phyloP scores from a whole-genome alignment of 306 rosid species.

The Cicer arietinum region DNA sequence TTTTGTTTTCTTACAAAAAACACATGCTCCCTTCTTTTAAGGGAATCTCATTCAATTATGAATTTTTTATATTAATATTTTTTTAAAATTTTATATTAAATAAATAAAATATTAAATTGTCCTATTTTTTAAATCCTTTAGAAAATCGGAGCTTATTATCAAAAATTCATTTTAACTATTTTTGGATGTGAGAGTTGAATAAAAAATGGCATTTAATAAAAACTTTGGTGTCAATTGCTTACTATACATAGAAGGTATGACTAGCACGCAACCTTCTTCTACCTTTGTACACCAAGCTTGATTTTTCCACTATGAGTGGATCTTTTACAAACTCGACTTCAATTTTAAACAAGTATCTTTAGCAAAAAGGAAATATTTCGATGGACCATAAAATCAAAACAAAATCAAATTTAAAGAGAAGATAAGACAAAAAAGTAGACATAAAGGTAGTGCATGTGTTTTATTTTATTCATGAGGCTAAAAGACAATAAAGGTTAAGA shows the following conservation, averaged over 20 bases:
- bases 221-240: too few relatives aligned
- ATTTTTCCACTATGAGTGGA: constrained; percentile 27
- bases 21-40: constrained; percentile 1
- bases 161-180: too few relatives aligned
- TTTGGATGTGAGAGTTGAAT: too few relatives aligned
- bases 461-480: constrained; percentile 20
- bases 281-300: constrained; percentile 44
- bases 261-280: constrained; percentile 36
- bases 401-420: constrained; percentile 29
- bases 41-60: not conserved
- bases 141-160: too few relatives aligned
- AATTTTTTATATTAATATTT: too few relatives aligned
- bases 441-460: constrained; percentile 41
- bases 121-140: too few relatives aligned
- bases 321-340: constrained; percentile 14
- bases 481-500: constrained; percentile 39
- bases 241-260: too few relatives aligned
- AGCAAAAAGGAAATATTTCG: constrained; percentile 22
- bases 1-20: not conserved
- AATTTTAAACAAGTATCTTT: constrained; percentile 20
- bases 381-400: constrained; percentile 32
- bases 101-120: too few relatives aligned
- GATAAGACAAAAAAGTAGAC: constrained; percentile 51
- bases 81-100: too few relatives aligned
- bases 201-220: too few relatives aligned